Evolutionary conservation across 352 stramenopile genomes (phyloP).

Genomic region (Phytophthora brassicae): DNA sequence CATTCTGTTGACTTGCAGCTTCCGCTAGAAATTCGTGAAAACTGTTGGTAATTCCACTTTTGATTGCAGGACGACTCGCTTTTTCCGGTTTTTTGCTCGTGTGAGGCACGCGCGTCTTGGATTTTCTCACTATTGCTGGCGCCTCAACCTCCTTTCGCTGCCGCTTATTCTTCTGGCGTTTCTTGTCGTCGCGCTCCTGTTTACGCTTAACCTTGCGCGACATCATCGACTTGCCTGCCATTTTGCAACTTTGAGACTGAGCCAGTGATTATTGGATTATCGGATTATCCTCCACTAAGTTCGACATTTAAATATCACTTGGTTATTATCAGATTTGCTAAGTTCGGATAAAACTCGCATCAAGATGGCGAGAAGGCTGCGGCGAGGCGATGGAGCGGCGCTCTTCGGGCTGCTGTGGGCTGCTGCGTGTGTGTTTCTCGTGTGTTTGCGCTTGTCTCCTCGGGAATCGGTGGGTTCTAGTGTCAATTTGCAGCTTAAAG

Average conservation of each 20-base stretch:
- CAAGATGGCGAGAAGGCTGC: conserved; percentile 9
- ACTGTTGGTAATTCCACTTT: conserved; percentile 55
- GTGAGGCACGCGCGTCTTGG: neutral
- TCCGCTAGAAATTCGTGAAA: conserved; percentile 82
- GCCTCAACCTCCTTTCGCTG: conserved; percentile 34
- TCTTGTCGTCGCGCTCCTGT: conserved; percentile 76
- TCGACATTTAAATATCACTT: neutral
- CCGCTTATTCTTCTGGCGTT: conserved; percentile 66
- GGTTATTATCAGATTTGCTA: neutral
- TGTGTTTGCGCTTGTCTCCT: conserved; percentile 23
- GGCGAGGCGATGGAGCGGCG: conserved; percentile 23
- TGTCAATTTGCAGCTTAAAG: conserved; percentile 1
- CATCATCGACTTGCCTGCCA: conserved; percentile 16
- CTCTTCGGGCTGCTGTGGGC: conserved; percentile 33
- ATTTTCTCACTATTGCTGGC: conserved; percentile 5
- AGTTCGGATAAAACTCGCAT: neutral
- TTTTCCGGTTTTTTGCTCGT: conserved; percentile 11
- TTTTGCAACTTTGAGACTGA: neutral
- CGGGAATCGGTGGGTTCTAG: neutral
- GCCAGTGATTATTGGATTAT: conserved; percentile 16
- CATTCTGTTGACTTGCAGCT: conserved; percentile 35
- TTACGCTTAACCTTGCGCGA: conserved; percentile 83
- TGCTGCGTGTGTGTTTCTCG: conserved; percentile 26
- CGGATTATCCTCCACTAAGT: no score
- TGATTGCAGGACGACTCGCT: conserved; percentile 9